These are phyloP conservation scores for Endocalyx cinctus DNA, from an alignment of 2,329 filamentous ascomycete genomes.

Conservation along the genomic window DNA sequence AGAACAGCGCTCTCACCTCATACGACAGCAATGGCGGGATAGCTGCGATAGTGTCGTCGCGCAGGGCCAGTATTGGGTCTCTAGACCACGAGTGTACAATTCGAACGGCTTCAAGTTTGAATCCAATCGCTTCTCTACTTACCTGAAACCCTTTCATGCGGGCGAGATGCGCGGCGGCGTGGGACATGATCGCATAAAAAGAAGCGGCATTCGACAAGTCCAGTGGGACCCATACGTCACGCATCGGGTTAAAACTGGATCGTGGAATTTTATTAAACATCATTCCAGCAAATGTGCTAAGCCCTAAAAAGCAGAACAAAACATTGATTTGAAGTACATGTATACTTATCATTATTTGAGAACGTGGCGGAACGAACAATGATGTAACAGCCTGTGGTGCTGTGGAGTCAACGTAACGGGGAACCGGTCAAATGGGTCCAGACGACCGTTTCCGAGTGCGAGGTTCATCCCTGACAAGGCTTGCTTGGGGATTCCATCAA, in stretches of 20 bases:
- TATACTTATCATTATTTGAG: neutral
- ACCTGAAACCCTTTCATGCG: conserved; percentile 25
- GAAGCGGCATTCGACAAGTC: conserved; percentile 36
- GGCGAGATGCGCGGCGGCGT: conserved; percentile 33
- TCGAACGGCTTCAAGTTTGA: conserved; percentile 30
- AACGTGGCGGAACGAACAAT: conserved; percentile 22
- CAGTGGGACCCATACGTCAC: conserved; percentile 34
- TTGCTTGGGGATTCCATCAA: conserved; percentile 15
- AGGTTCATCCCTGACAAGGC: conserved; percentile 22
- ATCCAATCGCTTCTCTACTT: conserved; percentile 23
- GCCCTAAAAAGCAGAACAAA: conserved; percentile 24
- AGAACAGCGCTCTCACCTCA: conserved; percentile 19
- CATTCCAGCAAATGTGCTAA: conserved; percentile 29
- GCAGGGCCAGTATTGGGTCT: conserved; percentile 23
- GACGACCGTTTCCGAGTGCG: conserved; percentile 20
- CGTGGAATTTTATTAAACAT: too few relatives aligned
- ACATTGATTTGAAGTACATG: conserved; percentile 28
- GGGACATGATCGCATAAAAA: conserved; percentile 36
- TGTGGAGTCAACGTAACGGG: conserved; percentile 28
- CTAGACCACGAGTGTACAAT: conserved; percentile 30
- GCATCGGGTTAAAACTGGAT: too few relatives aligned
- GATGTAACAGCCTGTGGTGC: conserved; percentile 31
- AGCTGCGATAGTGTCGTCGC: conserved; percentile 30
- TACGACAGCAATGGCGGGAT: conserved; percentile 28
- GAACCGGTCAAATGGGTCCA: conserved; percentile 32